Base-by-base conservation (phyloP, 2,329 filamentous ascomycete genomes). In the Aspergillus tanneri region DNA sequence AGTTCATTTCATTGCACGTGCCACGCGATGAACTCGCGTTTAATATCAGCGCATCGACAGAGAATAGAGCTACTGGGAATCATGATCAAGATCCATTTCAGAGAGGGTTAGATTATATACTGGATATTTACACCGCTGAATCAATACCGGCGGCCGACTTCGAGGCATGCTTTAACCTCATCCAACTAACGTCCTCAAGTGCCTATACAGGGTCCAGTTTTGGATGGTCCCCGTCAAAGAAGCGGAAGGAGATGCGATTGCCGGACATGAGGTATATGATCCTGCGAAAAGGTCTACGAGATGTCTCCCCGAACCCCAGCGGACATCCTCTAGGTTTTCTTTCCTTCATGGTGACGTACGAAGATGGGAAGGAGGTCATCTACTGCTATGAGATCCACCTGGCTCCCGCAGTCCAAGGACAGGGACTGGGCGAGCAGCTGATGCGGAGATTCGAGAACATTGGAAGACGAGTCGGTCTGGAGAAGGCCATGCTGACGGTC, bases 301-400 rank as follows among this genome's bases (percentile, higher is more conserved):
- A 18, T 6, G 2, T 23, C 14, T 18, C 35, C 9, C 35, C 50
- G n/a, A 37, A 42, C 3, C 30, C 38, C 8, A 22, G 21, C 5
- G 19, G 35, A 45, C 21, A 10, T 7, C 14, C 35, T 11, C 47
- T 14, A 2, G 76, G 71, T 1, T 77, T 82, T 56, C 57, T 78
- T 12, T 80, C 77, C 4, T 80, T 80, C 61, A 78, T 81, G 76
- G 64, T 80, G 50, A 79, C 77, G n/a, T 73, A 78, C 46, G 79
- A 82, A 54, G 78, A 81, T 46, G 70, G 69, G 4, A 64, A 74
- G 16, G 73, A 80, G 10, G 82, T 85, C 5, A 51, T 83, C n/a
- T 85, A 85, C 61, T 76, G 82, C 56, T 85, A 85, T 65, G 83
- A 85, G 62, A 73, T 85, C 10, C 83, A 85, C 55, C 69, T 84